Conservation (phyloP, 768 basidiomycete genomes). For the Naematelia encephala region DNA sequence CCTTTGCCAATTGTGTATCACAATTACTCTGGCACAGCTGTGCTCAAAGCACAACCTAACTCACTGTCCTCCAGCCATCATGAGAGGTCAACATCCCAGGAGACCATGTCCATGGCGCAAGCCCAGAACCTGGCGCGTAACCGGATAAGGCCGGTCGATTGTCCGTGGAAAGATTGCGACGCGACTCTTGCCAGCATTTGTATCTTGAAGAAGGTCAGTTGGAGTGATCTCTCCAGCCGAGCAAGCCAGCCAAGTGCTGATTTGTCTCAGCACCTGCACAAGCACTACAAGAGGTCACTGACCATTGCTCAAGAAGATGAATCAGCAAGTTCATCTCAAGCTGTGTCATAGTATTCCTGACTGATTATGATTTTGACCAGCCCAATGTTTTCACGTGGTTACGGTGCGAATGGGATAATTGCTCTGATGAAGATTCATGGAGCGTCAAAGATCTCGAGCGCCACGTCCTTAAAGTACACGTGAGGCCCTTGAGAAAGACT, state of each 20-base stretch:
- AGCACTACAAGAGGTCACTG: not conserved
- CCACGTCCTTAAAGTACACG: not conserved
- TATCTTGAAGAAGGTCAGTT: slow-evolving; percentile 3
- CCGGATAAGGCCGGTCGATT: not conserved
- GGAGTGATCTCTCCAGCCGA: not conserved
- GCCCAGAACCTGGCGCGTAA: not conserved
- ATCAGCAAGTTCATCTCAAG: not conserved
- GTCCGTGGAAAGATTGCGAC: slow-evolving; percentile 9
- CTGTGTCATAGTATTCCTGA: not conserved
- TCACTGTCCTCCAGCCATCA: not conserved
- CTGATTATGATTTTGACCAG: not conserved
- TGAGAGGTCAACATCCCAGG: not conserved
- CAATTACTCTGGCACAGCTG: not conserved
- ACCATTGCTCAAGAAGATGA: not conserved
- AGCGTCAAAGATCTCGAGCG: not conserved
- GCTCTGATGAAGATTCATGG: not conserved
- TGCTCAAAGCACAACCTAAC: not conserved
- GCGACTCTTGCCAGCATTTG: slow-evolving; percentile 2
- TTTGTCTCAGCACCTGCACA: slow-evolving; percentile 3
- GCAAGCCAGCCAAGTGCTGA: not conserved
- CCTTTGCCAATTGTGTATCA: no score
- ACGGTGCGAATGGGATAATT: slow-evolving; percentile 1
- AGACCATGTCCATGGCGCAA: not conserved
- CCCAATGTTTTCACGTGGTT: not conserved
- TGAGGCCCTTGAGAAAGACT: slow-evolving; percentile 7